phyloP scores from a whole-genome alignment of 2,329 filamentous ascomycete genomes.

The Fusarium stilboides region DNA sequence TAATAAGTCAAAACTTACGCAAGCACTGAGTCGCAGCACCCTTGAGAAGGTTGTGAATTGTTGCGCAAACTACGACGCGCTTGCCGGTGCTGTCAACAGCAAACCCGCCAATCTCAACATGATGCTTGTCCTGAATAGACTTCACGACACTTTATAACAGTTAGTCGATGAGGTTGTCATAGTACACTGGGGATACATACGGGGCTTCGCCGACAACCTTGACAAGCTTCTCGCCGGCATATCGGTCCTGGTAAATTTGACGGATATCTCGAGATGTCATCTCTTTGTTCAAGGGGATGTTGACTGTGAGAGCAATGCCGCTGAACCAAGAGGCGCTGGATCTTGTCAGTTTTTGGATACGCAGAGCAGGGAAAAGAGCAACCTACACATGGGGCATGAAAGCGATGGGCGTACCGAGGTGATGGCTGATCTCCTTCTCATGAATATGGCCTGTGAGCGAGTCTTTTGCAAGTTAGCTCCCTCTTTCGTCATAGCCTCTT shows the following conservation, averaged over 20 bases:
- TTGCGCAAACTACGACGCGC: conserved; percentile 90
- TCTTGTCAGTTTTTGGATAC: conserved; percentile 9
- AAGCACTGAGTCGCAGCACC: conserved; percentile 93
- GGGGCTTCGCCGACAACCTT: conserved; percentile 93
- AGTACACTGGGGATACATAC: conserved; percentile 51
- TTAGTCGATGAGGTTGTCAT: not conserved
- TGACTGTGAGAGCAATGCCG: conserved; percentile 93
- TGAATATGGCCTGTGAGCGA: conserved; percentile 87
- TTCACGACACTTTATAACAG: conserved; percentile 59
- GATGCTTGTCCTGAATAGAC: conserved; percentile 86
- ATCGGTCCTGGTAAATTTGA: conserved; percentile 95
- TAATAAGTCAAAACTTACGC: conserved; percentile 70
- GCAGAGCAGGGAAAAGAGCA: not conserved
- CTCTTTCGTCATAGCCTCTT: not conserved
- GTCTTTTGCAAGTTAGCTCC: conserved; percentile 44
- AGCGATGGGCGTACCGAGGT: conserved; percentile 81
- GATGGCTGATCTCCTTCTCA: conserved; percentile 88
- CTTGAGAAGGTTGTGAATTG: conserved; percentile 95
- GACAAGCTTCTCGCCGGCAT: conserved; percentile 94
- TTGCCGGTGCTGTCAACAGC: conserved; percentile 90
- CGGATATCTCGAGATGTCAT: conserved; percentile 95
- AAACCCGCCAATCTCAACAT: conserved; percentile 94
- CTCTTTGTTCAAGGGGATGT: conserved; percentile 85
- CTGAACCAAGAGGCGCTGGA: conserved; percentile 88
- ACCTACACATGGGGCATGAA: conserved; percentile 87